These are phyloP conservation scores for Colletotrichum agaves DNA, from an alignment of 2,329 filamentous ascomycete genomes.

Conservation along the genomic window DNA sequence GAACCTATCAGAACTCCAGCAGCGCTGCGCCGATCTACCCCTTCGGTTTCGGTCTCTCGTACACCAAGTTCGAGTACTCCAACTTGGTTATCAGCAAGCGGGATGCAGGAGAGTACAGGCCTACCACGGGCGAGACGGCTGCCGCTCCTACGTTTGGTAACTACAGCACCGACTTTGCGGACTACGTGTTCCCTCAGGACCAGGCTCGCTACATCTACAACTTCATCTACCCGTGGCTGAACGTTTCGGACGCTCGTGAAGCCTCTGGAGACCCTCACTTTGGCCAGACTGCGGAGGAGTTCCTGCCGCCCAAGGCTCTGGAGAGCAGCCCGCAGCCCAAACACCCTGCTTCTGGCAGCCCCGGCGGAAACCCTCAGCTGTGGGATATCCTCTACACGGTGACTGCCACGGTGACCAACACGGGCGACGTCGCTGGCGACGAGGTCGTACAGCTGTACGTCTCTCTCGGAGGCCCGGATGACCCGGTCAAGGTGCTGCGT, in stretches of 20 bases:
- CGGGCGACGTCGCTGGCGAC: constrained; percentile 71
- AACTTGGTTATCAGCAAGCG: constrained; percentile 68
- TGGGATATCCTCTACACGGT: constrained; percentile 78
- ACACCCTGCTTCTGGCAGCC: constrained; percentile 60
- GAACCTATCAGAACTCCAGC: constrained; percentile 10
- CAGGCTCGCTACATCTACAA: constrained; percentile 61
- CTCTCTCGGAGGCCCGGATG: constrained; percentile 79
- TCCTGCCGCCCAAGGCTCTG: constrained; percentile 68
- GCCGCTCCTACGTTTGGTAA: constrained; percentile 74
- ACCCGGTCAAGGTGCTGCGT: constrained; percentile 75
- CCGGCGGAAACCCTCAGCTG: constrained; percentile 73
- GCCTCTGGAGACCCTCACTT: constrained; percentile 70
- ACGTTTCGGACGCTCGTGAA: constrained; percentile 65
- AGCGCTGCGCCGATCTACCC: constrained; percentile 76
- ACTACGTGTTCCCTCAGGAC: constrained; percentile 75
- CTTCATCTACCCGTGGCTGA: constrained; percentile 79
- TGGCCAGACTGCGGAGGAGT: constrained; percentile 66
- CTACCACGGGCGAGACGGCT: constrained; percentile 70
- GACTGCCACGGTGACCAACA: constrained; percentile 77
- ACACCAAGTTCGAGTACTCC: constrained; percentile 83
- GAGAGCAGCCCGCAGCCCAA: constrained; percentile 68
- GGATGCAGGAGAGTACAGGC: constrained; percentile 62
- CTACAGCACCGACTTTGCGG: constrained; percentile 68
- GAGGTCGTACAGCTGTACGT: constrained; percentile 84
- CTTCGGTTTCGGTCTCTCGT: constrained; percentile 83